phyloP scores from a whole-genome alignment of 164 flowering plant species.

The Nymphaea thermarum region DNA sequence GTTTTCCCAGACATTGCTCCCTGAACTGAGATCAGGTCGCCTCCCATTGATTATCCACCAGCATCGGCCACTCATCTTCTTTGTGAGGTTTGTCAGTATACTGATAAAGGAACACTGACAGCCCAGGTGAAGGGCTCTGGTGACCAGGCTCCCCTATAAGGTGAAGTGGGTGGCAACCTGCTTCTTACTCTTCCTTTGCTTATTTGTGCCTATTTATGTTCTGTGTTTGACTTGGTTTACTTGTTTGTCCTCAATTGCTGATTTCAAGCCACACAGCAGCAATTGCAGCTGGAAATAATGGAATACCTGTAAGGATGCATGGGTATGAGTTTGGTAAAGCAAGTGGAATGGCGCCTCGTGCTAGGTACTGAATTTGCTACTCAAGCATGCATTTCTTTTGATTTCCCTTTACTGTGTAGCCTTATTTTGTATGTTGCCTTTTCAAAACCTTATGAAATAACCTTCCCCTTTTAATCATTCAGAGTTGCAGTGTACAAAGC shows the following conservation, averaged over 20 bases:
- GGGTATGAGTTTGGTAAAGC: conserved; percentile 94
- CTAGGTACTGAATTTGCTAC: conserved; percentile 37
- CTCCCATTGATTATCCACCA: too few relatives aligned
- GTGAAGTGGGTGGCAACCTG: too few relatives aligned
- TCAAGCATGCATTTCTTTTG: background rate
- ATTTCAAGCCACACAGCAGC: conserved; percentile 85
- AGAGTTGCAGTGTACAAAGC: conserved; percentile 99
- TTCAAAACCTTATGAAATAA: background rate
- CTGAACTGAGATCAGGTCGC: too few relatives aligned
- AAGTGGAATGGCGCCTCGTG: conserved; percentile 99
- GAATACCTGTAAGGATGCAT: conserved; percentile 81
- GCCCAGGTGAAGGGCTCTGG: too few relatives aligned
- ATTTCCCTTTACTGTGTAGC: background rate
- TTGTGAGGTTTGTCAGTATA: too few relatives aligned
- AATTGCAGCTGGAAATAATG: conserved; percentile 98
- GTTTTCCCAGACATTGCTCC: too few relatives aligned
- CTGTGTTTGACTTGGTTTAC: background rate
- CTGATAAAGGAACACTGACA: too few relatives aligned
- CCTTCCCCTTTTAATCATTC: conserved; percentile 5
- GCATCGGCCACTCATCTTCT: too few relatives aligned
- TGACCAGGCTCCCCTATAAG: too few relatives aligned
- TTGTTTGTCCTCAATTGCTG: conserved; percentile 4
- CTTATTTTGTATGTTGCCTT: background rate
- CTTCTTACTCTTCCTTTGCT: too few relatives aligned
- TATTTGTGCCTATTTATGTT: too few relatives aligned